These are phyloP conservation scores for Stagonosporopsis rhizophila DNA, from an alignment of 2,329 filamentous ascomycete genomes.

Conservation along the genomic window DNA sequence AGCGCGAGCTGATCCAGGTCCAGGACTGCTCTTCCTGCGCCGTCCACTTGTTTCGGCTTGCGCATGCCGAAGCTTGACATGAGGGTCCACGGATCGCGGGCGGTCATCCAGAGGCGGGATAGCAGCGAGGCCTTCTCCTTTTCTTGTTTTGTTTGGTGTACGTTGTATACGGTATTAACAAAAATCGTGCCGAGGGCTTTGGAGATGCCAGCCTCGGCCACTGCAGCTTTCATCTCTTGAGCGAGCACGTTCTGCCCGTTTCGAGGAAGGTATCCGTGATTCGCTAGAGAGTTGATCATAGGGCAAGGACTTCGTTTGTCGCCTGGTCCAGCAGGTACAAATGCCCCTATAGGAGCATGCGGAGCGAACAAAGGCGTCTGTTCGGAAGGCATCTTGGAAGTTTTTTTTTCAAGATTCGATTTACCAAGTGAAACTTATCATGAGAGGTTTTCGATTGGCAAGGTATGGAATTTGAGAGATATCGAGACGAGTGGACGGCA, in stretches of 20 bases:
- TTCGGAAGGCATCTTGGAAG: conserved; percentile 1
- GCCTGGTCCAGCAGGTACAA: conserved; percentile 5
- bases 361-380: conserved; percentile 1
- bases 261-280: conserved; percentile 48
- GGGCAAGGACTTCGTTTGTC: conserved; percentile 40
- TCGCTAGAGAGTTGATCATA: conserved; percentile 49
- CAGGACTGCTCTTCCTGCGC: neutral
- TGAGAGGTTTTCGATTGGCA: too few relatives aligned
- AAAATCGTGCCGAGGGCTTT: conserved; percentile 2
- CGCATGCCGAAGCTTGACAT: conserved; percentile 11
- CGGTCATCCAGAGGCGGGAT: neutral
- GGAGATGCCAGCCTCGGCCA: conserved; percentile 7
- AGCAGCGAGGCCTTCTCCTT: neutral
- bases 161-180: conserved; percentile 15
- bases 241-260: conserved; percentile 27
- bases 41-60: conserved; percentile 5
- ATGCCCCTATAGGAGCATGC: conserved; percentile 6
- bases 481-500: neutral
- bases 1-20: conserved; percentile 17
- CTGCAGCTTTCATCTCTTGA: conserved; percentile 10
- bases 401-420: too few relatives aligned
- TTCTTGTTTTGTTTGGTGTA: conserved; percentile 3
- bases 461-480: neutral
- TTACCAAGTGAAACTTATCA: too few relatives aligned
- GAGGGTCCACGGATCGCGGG: conserved; percentile 13